These are phyloP conservation scores for Trichophyton benhamiae DNA, from an alignment of 2,329 filamentous ascomycete genomes.

Conservation along the genomic window DNA sequence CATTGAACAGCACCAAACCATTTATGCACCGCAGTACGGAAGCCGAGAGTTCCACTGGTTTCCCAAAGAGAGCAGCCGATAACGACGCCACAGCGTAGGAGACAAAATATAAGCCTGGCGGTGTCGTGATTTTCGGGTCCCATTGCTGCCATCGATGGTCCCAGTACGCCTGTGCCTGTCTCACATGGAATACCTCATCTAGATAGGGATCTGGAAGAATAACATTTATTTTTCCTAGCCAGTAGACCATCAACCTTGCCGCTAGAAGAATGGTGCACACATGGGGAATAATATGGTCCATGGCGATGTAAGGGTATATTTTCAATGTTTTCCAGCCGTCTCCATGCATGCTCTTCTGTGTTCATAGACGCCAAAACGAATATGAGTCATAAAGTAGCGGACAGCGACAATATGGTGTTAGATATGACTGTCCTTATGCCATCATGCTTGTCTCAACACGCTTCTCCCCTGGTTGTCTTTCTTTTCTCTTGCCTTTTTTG, in stretches of 20 bases:
- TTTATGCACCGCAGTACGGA: constrained; percentile 29
- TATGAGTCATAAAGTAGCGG: not conserved
- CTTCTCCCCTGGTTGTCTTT: no score
- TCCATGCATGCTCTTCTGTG: not conserved
- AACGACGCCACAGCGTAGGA: constrained; percentile 36
- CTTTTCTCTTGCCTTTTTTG: no score
- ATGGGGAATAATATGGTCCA: not conserved
- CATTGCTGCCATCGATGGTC: constrained; percentile 59
- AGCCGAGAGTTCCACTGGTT: constrained; percentile 24
- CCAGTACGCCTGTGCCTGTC: constrained; percentile 83
- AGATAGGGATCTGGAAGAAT: constrained; percentile 48
- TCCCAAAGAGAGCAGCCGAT: constrained; percentile 17
- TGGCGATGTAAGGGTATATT: not conserved
- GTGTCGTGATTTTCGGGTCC: constrained; percentile 97
- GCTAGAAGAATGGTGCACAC: not conserved
- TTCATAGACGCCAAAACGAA: not conserved
- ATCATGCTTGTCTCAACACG: no score
- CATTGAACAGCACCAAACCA: constrained; percentile 23
- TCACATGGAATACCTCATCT: constrained; percentile 52
- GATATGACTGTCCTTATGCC: no score
- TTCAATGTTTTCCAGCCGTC: not conserved
- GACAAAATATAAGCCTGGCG: constrained; percentile 61
- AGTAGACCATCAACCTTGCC: constrained; percentile 18
- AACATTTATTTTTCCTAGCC: constrained; percentile 36
- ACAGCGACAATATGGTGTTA: not conserved